Evolutionary conservation across 345 rosid species (phyloP).

Genomic region (thale cress (Arabidopsis thaliana)): TAIR10.1 NC_003070.9:25958501-25959000

Average conservation of each 20-base stretch:
- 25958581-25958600: conserved; percentile 96
- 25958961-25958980: conserved; percentile 83
- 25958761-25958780: conserved; percentile 77
- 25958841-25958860: conserved; percentile 53
- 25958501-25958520: conserved; percentile 91
- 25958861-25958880: conserved; percentile 84
- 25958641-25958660: background rate
- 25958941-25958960: conserved; percentile 94
- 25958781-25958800: background rate
- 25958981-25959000: conserved; percentile 79
- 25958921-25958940: conserved; percentile 81
- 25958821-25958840: conserved; percentile 35
- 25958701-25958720: conserved; percentile 80
- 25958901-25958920: conserved; percentile 70
- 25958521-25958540: conserved; percentile 97
- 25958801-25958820: conserved; percentile 9
- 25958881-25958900: conserved; percentile 69
- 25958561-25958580: conserved; percentile 81
- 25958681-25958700: conserved; percentile 12
- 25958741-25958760: conserved; percentile 71
- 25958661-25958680: conserved; percentile 20
- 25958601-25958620: conserved; percentile 98
- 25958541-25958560: conserved; percentile 90
- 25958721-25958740: conserved; percentile 91
- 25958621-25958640: background rate